Conservation (phyloP, 306 rosid genomes). For the Dalbergia cultrata region DNA sequence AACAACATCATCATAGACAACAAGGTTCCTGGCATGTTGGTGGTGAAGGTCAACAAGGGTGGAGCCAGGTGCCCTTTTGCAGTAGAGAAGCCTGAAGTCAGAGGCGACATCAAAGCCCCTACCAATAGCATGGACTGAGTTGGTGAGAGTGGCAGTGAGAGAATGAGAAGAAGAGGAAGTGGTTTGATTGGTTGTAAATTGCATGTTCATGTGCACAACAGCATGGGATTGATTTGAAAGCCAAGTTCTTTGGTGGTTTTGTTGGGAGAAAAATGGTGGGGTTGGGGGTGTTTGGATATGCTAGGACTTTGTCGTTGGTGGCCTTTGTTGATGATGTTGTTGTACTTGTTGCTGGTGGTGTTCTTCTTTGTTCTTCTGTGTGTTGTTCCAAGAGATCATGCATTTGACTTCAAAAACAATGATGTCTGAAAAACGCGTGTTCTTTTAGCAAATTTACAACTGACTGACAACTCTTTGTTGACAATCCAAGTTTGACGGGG, state of each 20-base stretch:
- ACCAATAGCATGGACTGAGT: constrained; percentile 86
- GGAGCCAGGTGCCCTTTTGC: constrained; percentile 88
- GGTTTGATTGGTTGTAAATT: background rate
- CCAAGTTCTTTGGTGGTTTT: background rate
- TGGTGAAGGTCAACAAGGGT: constrained; percentile 73
- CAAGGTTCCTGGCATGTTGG: constrained; percentile 59
- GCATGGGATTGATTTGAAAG: background rate
- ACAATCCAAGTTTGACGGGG: background rate
- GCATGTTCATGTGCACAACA: constrained; percentile 9
- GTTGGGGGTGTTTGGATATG: no score
- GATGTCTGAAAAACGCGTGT: constrained; percentile 61
- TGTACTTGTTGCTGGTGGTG: background rate
- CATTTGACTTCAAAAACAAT: constrained; percentile 57
- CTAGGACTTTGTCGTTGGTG: background rate
- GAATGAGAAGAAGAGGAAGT: constrained; percentile 51
- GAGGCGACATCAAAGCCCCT: constrained; percentile 91
- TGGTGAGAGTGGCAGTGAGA: constrained; percentile 64
- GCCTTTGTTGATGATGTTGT: no score
- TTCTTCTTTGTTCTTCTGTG: background rate
- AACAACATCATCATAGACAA: constrained; percentile 52
- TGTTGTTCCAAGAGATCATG: constrained; percentile 49
- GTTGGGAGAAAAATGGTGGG: no score
- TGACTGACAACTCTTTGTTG: background rate
- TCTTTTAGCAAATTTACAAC: background rate
- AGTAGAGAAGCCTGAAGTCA: constrained; percentile 83